phyloP scores from a whole-genome alignment of 768 basidiomycete genomes.

The Pulveroboletus sp. region DNA sequence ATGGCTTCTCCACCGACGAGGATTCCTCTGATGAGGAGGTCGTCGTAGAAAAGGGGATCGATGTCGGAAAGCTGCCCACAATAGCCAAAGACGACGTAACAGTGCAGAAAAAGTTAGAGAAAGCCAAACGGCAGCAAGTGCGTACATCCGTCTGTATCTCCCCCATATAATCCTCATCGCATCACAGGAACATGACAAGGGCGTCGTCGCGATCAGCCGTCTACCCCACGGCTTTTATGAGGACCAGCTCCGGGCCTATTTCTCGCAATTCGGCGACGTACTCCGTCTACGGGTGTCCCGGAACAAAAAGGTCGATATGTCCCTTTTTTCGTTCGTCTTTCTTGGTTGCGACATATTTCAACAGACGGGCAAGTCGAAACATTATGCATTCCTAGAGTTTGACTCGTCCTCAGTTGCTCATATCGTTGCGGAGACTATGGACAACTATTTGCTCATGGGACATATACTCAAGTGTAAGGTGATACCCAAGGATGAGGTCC shows the following conservation, averaged over 20 bases:
- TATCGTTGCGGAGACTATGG: conserved; percentile 98
- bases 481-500: conserved; percentile 84
- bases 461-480: conserved; percentile 90
- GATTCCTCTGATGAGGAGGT: conserved; percentile 79
- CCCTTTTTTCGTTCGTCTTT: not conserved
- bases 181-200: conserved; percentile 56
- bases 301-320: conserved; percentile 75
- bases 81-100: conserved; percentile 83
- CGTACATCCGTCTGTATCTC: conserved; percentile 18
- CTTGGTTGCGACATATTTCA: not conserved
- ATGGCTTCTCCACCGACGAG: conserved; percentile 76
- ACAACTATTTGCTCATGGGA: conserved; percentile 95
- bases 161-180: not conserved
- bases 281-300: conserved; percentile 86
- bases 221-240: conserved; percentile 98
- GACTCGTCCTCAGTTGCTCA: conserved; percentile 82
- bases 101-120: conserved; percentile 62
- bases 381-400: conserved; percentile 97
- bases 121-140: conserved; percentile 65
- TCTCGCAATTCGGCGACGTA: conserved; percentile 90
- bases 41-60: conserved; percentile 53
- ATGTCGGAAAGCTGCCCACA: conserved; percentile 74
- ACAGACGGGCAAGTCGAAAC: conserved; percentile 93
- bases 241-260: conserved; percentile 88
- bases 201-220: conserved; percentile 85